Base-by-base conservation (phyloP, 2,329 filamentous ascomycete genomes). In the Penicillium sp. region DNA sequence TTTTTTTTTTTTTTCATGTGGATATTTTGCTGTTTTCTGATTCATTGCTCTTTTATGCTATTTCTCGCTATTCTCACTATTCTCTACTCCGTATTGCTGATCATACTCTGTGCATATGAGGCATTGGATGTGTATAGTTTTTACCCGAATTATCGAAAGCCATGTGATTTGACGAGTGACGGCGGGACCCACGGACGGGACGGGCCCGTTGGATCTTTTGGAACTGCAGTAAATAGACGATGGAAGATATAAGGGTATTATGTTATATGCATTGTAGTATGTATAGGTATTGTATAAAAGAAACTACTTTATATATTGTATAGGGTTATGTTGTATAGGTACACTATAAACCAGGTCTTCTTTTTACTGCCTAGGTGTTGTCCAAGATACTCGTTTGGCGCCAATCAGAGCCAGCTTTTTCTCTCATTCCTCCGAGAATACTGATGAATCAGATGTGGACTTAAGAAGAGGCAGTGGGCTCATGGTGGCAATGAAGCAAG, bases 121-220 rank as follows among this genome's bases (percentile, higher is more conserved):
- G 44, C 34, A 39, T 61, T 59, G 50, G 57, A 63, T 52, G 53
- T 63, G 55, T 64, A 48, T 52, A 35, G 38, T 60, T 50, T 22
- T 35, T n/a, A 5, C 20, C 46, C 34, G 37, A 40, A 50, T 47
- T 35, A 57, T 60, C 47, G 40, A 60, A 52, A 34, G 52, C 50
- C 39, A 34, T 37, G 35, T 50, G 18, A 49, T 55, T 58, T 47
- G 37, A 45, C 29, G 20, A 53, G 40, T 56, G 48, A 47, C 47
- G 49, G 49, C 49, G 52, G 39, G 56, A 59, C 56, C 56, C 58
- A 59, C 61, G 55, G 46, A 35, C 60, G 60, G 59, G 55, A 63
- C 60, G 58, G 48, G 60, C 53, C 56, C 46, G 34, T 35, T 20
- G 8, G 13, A 39, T 42, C 22, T 16, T 39, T 20, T 20, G 10